Base-by-base conservation (phyloP, 129 eudicot species). In the Dittrichia graveolens region DNA sequence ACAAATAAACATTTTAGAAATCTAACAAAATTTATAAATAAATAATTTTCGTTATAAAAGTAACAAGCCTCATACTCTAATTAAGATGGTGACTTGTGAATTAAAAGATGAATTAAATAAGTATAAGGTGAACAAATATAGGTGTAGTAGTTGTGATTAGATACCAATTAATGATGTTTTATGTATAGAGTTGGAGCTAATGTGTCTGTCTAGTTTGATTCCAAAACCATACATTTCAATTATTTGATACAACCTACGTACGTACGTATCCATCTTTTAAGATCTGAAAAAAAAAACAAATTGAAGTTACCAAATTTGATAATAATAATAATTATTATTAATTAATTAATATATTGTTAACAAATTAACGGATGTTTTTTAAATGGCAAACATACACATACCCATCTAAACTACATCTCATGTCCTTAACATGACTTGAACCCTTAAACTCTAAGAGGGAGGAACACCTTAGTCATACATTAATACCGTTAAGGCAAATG, bases 71-170 rank as follows among this genome's bases (percentile, higher is more conserved):
- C 60, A 68, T 59, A 43, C 53, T 71, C 66, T 44, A 24, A 24
- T 24, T 24, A 62, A 70, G 60, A 78, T 63, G 43, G 44, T 71
- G 82, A 71, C 56, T 50, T 62, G 61, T 48, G 56, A 61, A 61
- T 7, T 67, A 12, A 52, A 43, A 60, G 39, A 31, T 6, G 8
- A 13, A 49, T 69, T 38, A 69, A 45, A 47, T 68, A 77, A 69
- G 65, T 43, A 52, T 69, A 69, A 24, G 81, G 76, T 77, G 72
- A 77, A 69, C 81, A 72, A 77, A 77, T 49, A 59, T 69, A 77
- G 81, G 65, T 69, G 65, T 48, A 64, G 81, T 41, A 61, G 81
- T 60, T 69, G 76, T 50, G 48, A 70, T 77, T 77, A 24, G 80
- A 56, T 66, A 24, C 38, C 52, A 64, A n/a, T n/a, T n/a, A n/a